A percentile compares a stretch with the other conserved stretches of the same genome.
phyloP scores from a whole-genome alignment of 2,329 filamentous ascomycete genomes.

The Diaporthe aspalathi region DNA sequence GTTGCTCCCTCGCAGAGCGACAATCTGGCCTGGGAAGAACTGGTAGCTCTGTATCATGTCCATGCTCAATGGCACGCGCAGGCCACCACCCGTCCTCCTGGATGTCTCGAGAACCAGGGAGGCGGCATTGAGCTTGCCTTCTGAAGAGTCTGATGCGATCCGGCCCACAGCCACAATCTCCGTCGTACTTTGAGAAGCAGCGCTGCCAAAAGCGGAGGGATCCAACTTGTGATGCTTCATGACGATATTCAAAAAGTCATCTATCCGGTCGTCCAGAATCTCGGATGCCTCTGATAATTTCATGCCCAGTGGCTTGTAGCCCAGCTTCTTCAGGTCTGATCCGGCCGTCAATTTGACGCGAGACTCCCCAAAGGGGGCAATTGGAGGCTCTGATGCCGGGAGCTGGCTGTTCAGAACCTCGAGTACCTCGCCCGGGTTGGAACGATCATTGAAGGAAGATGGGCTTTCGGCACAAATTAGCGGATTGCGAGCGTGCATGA shows the following conservation, averaged over 20 bases:
- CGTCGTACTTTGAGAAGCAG: constrained; percentile 83
- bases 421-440: constrained; percentile 82
- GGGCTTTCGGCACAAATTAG: constrained; percentile 50
- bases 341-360: constrained; percentile 87
- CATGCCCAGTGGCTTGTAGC: constrained; percentile 94
- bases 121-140: constrained; percentile 86
- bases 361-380: constrained; percentile 77
- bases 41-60: constrained; percentile 75
- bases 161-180: constrained; percentile 92
- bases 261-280: constrained; percentile 93
- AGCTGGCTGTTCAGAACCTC: constrained; percentile 87
- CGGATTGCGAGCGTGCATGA: not conserved
- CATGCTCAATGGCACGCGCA: constrained; percentile 83
- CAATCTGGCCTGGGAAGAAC: constrained; percentile 95
- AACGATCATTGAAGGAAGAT: constrained; percentile 79
- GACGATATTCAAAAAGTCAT: constrained; percentile 82
- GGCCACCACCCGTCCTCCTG: constrained; percentile 82
- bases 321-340: constrained; percentile 90
- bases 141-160: constrained; percentile 87
- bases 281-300: constrained; percentile 92
- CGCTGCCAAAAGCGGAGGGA: constrained; percentile 86
- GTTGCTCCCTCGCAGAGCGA: constrained; percentile 88
- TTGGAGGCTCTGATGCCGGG: constrained; percentile 72
- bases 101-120: constrained; percentile 92
- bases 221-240: constrained; percentile 81